A percentile compares a stretch with the other conserved stretches of the same genome.
Conservation (phyloP, 228 moss, liverwort and hornwort species). For the Sphagnum magellanicum region DNA sequence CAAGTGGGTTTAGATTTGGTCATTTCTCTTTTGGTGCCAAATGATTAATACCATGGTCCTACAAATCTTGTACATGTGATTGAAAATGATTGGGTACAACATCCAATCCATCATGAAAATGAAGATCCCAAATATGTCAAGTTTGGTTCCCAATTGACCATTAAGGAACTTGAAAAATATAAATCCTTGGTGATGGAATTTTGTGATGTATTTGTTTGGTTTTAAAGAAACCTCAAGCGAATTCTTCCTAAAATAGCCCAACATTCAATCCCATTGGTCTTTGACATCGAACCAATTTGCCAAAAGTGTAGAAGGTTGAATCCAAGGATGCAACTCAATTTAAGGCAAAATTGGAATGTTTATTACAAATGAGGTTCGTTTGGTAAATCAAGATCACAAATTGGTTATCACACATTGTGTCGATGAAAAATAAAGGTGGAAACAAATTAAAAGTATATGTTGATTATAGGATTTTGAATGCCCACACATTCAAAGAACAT, state of each 20-base stretch:
- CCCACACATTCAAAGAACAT: background rate
- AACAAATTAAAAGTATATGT: background rate
- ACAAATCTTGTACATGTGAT: too few species aligned
- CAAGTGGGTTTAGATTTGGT: too few species aligned
- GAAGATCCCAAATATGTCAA: too few species aligned
- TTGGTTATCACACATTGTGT: constrained; percentile 4
- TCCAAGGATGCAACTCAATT: constrained; percentile 3
- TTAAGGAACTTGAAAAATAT: background rate
- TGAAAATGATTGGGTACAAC: too few species aligned
- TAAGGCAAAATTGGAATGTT: constrained; percentile 5
- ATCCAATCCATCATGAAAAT: too few species aligned
- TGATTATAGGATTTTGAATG: constrained; percentile 1
- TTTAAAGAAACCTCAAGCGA: constrained; percentile 1
- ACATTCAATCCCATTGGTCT: constrained; percentile 1
- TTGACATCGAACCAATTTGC: background rate
- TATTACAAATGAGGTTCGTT: constrained; percentile 3
- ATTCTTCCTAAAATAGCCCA: background rate
- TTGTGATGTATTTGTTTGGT: constrained; percentile 3
- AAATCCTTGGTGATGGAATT: background rate
- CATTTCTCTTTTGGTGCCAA: too few species aligned
- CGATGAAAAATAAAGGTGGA: background rate
- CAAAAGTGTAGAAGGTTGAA: constrained; percentile 4
- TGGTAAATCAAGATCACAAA: background rate
- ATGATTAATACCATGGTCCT: too few species aligned
- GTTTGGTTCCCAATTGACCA: too few species aligned